Evolutionary conservation across 306 rosid genomes (phyloP), one percentile per base, ranked within the genome.

Genomic region (Psophocarpus tetragonolobus): DNA sequence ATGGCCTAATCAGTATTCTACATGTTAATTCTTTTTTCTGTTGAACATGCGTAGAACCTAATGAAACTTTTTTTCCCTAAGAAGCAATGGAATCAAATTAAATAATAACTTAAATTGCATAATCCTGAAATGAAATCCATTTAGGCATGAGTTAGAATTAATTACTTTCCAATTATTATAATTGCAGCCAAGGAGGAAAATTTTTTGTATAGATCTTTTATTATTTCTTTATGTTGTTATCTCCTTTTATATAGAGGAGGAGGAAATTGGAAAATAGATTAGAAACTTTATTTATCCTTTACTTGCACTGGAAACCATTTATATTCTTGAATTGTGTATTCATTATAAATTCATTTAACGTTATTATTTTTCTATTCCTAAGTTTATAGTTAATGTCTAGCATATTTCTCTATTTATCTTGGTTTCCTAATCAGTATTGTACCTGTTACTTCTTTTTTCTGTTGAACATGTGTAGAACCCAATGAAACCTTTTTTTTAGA

Each of bases 161-260:
- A 18, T 3, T 54, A 20, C 18, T 18, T 0, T 32, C 18, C 15
- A 18, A 15, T 57, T n/a, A 29, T 42, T 78, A 54, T 35, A 13
- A 42, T 29, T 39, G 27, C 66, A 39, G 63, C 60, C 23, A 26
- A 27, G 39, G 39, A 64, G 48, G 53, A 67, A 5, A 27, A 50
- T 4, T 14, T 44, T 8, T 42, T 17, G 23, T 8, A 11, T 53
- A 41, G 41, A 69, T 13, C 12, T 24, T 56, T 42, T 23, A 1
- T 68, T 12, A 13, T 68, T 58, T 78, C 41, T 78, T 42, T 64
- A 20, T 68, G 76, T 33, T 27, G 29, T 13, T 68, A 18, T 53
- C 13, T 18, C 24, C 62, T 11, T n/a, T 14, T 30, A 29, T 3
- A 6, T 41, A 12, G 4, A 13, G n/a, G n/a, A 26, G 33, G 60